A percentile compares a stretch with the other conserved stretches of the same genome.
Evolutionary conservation across 2,329 filamentous ascomycete species (phyloP).

Genomic region (Colletotrichum sp.): DNA sequence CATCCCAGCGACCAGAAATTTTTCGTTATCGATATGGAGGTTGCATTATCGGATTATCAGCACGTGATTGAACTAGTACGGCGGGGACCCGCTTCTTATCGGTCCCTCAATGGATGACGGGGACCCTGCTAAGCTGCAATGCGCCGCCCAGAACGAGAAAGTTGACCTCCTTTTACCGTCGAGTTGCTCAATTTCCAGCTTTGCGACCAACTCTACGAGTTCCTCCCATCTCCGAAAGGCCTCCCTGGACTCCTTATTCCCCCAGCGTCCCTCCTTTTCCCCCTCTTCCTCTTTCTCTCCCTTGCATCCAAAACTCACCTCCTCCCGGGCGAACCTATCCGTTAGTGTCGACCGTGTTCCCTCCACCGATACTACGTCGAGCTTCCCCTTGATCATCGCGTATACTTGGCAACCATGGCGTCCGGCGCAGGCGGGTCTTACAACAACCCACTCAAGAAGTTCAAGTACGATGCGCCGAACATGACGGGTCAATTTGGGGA

Average conservation of each 20-base stretch:
- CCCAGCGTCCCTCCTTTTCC: not conserved
- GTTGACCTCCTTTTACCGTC: slow-evolving; percentile 18
- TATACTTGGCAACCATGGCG: slow-evolving; percentile 65
- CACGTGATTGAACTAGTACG: slow-evolving; percentile 6
- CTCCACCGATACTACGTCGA: slow-evolving; percentile 3
- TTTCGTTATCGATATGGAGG: slow-evolving; percentile 4
- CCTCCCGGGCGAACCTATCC: not conserved
- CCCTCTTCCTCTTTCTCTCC: not conserved
- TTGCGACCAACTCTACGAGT: not conserved
- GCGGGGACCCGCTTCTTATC: not conserved
- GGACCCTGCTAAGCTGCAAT: slow-evolving; percentile 2
- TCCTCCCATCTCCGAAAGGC: not conserved
- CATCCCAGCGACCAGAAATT: slow-evolving; percentile 8
- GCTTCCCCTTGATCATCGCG: slow-evolving; percentile 8
- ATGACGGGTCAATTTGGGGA: not conserved
- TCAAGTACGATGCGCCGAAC: slow-evolving; percentile 72
- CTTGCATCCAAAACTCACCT: not conserved
- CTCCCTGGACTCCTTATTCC: not conserved
- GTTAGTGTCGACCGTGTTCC: slow-evolving; percentile 14
- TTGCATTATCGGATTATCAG: not conserved
- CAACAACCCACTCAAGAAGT: slow-evolving; percentile 99
- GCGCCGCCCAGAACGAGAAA: not conserved
- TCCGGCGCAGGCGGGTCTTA: slow-evolving; percentile 78
- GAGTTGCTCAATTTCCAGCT: slow-evolving; percentile 3
- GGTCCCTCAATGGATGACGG: slow-evolving; percentile 10